Base-by-base conservation (phyloP, 2,329 filamentous ascomycete genomes). In the Phaeomoniella chlamydospora region DNA sequence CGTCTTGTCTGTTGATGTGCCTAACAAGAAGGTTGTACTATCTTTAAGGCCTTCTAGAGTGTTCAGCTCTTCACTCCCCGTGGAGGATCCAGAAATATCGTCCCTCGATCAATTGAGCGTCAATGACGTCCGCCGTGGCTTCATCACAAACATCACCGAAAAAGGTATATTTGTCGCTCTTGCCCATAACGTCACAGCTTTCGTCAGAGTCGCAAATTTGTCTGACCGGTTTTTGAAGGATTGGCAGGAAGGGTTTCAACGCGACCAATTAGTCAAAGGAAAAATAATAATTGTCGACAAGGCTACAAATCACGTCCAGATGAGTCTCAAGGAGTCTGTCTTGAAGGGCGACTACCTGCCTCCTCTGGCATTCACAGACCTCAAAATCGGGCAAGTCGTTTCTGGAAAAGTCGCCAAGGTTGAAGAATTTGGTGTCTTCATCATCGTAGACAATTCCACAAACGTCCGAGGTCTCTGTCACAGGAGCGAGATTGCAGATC, bases 381-480 rank as follows among this genome's bases (percentile, higher is more conserved):
- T 96, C 38, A 74, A 80, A 51, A 64, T 72, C 42, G 87, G 86
- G 4, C 82, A 93, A 56, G 64, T 86, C 18, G 71, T 98, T 19
- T 93, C 83, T 10, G 90, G 87, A 34, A 93, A 84, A 52, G 75
- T 98, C 38, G 79, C 87, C 48, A 94, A 92, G 58, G 86, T 96
- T 2, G 84, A 93, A 51, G 82, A 94, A 18, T 98, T 87, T 54
- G 90, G 90, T 44, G 88, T 88, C 4, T 98, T 98, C 55, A 81
- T 98, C 47, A 74, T 92, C 31, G 66, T 98, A 14, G 85, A 94
- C 55, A 77, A 80, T 41, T 92, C 87, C 3, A 69, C 74, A 37
- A 93, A 93, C 46, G 75, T 98, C 42, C 93, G 88, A 47, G 90
- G 90, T 42, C 70, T 98, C 6, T 96, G 88, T 55, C 90, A 98